Evolutionary conservation across 78 protist species (phyloP).

Genomic region (slime mould (Dictyostelium discoideum)): dicty_2.7 NC_007090.3:954501-955000

Average conservation of each 20-base stretch:
- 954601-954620: too few relatives aligned
- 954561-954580: too few relatives aligned
- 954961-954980: constrained; percentile 12
- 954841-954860: background rate
- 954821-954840: background rate
- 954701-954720: background rate
- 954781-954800: background rate
- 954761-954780: background rate
- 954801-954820: background rate
- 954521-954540: too few relatives aligned
- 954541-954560: too few relatives aligned
- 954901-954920: too few relatives aligned
- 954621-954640: too few relatives aligned
- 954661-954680: too few relatives aligned
- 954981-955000: constrained; percentile 5
- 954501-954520: too few relatives aligned
- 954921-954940: background rate
- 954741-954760: background rate
- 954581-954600: too few relatives aligned
- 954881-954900: too few relatives aligned
- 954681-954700: background rate
- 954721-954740: background rate
- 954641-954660: too few relatives aligned
- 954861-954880: background rate
- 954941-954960: background rate